phyloP scores from a whole-genome alignment of 371 early-diverging fungal species.

The Batkoa obscura region DNA sequence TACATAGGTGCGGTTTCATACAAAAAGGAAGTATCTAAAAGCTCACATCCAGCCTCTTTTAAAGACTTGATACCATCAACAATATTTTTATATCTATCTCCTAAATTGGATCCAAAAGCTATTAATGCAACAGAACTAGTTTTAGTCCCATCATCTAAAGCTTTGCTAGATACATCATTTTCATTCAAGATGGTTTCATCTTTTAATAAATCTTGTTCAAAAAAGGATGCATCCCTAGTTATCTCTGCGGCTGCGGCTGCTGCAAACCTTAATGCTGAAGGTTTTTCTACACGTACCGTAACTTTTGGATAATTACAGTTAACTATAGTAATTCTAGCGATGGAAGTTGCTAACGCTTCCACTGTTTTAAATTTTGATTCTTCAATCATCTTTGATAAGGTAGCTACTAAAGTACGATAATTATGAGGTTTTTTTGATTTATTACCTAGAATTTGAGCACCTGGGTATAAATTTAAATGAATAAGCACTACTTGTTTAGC shows the following conservation, averaged over 20 bases:
- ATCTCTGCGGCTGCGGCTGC: constrained; percentile 80
- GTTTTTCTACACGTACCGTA: constrained; percentile 75
- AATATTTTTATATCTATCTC: constrained; percentile 62
- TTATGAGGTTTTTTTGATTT: constrained; percentile 31
- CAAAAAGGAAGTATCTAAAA: constrained; percentile 87
- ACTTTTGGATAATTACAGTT: constrained; percentile 70
- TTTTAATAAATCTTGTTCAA: constrained; percentile 6
- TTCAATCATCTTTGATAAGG: constrained; percentile 45
- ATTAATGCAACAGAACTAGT: constrained; percentile 32
- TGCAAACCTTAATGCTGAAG: constrained; percentile 80
- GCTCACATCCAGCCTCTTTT: constrained; percentile 23
- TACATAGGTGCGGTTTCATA: constrained; percentile 97
- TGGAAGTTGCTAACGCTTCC: constrained; percentile 57
- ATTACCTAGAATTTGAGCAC: neutral
- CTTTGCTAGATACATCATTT: neutral
- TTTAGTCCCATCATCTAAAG: neutral
- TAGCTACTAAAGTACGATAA: constrained; percentile 65
- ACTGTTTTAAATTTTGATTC: constrained; percentile 62
- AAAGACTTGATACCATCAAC: constrained; percentile 46
- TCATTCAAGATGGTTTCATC: neutral
- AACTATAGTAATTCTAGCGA: constrained; percentile 46
- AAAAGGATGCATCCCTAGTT: constrained; percentile 43
- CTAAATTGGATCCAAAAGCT: constrained; percentile 86
- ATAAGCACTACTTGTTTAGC: constrained; percentile 79
- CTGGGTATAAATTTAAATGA: constrained; percentile 54